phyloP scores from a whole-genome alignment of 176 grass and related monocot species.

The Carex pumila region DNA sequence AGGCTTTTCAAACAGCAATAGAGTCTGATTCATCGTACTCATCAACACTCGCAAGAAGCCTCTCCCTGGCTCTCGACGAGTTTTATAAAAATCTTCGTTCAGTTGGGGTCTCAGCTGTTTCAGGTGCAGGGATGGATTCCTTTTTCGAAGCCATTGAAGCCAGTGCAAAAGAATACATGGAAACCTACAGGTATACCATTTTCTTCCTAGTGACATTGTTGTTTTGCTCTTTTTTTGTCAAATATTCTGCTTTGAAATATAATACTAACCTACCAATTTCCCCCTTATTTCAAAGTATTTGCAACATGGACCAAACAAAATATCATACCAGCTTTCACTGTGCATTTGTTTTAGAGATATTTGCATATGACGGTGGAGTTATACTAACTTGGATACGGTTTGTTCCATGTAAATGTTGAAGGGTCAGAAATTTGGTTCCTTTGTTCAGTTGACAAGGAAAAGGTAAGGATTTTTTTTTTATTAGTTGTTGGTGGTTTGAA shows the following conservation, averaged over 20 bases:
- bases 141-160: constrained; percentile 78
- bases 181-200: constrained; percentile 64
- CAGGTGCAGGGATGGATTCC: constrained; percentile 55
- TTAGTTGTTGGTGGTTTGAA: neutral
- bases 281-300: neutral
- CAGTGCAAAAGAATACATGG: constrained; percentile 80
- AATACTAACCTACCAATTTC: neutral
- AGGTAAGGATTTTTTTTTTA: neutral
- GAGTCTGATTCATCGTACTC: constrained; percentile 78
- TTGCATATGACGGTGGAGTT: neutral
- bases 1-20: constrained; percentile 76
- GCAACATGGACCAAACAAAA: neutral
- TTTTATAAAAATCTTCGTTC: constrained; percentile 83
- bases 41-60: constrained; percentile 68
- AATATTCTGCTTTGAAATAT: neutral
- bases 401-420: neutral
- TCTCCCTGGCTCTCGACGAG: constrained; percentile 77
- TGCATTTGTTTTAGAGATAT: neutral
- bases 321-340: neutral
- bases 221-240: neutral
- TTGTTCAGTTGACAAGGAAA: neutral
- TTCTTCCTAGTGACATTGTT: neutral
- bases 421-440: neutral
- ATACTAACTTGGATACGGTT: neutral
- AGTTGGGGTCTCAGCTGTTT: constrained; percentile 88